Percentiles rank a stretch among this genome's conserved stretches.
Conservation (phyloP, 2,329 filamentous ascomycete species). For the Neospermospora avenae region DNA sequence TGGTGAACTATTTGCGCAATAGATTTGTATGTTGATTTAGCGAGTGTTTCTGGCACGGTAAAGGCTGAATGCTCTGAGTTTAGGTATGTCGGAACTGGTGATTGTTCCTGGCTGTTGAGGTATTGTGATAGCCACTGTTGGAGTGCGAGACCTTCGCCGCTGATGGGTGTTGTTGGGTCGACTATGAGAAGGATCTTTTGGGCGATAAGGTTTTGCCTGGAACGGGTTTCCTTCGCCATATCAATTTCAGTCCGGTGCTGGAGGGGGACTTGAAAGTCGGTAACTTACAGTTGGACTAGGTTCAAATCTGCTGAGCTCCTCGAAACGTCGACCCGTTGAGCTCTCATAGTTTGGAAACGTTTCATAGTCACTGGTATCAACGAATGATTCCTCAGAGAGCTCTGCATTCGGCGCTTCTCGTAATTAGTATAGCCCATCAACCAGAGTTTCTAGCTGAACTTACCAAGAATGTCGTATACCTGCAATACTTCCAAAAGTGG, state of each 20-base stretch:
- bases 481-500: conserved; percentile 14
- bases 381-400: conserved; percentile 13
- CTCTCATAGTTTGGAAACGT: conserved; percentile 35
- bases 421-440: background rate
- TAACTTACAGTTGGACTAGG: conserved; percentile 29
- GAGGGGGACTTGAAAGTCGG: background rate
- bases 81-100: background rate
- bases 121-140: conserved; percentile 19
- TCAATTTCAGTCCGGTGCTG: conserved; percentile 12
- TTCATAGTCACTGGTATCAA: conserved; percentile 32
- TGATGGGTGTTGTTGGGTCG: conserved; percentile 10
- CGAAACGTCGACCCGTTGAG: conserved; percentile 22
- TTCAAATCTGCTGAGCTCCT: conserved; percentile 26
- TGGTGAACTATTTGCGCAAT: conserved; percentile 25
- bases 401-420: conserved; percentile 13
- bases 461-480: conserved; percentile 32
- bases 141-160: conserved; percentile 11
- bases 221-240: conserved; percentile 22
- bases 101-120: conserved; percentile 5
- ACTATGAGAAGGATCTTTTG: conserved; percentile 26
- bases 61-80: conserved; percentile 10
- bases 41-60: conserved; percentile 23
- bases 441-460: conserved; percentile 9
- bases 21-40: conserved; percentile 19
- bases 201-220: conserved; percentile 20